A percentile compares a stretch with the other conserved stretches of the same genome.
Evolutionary conservation across 148 eudicot species (phyloP).

Genomic region (Rhododendron molle): DNA sequence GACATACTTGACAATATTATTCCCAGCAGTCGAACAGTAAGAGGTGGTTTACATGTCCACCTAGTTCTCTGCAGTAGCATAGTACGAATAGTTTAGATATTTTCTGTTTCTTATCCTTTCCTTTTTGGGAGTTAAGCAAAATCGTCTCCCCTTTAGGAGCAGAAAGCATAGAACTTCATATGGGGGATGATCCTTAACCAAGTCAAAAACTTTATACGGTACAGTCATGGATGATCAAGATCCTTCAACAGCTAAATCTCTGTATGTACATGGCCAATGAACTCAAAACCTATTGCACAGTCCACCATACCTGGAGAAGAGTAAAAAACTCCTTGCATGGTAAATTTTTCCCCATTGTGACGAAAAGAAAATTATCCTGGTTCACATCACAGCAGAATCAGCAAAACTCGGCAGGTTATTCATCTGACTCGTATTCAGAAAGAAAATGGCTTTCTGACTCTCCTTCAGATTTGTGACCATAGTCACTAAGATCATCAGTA

Average conservation of each 20-base stretch:
- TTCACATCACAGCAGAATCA: slow-evolving; percentile 4
- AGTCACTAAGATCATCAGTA: not conserved
- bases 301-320: slow-evolving; percentile 7
- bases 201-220: not conserved
- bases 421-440: slow-evolving; percentile 4
- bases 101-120: not conserved
- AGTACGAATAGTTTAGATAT: not conserved
- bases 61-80: not conserved
- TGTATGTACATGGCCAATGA: not conserved
- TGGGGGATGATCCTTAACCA: not conserved
- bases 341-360: not conserved
- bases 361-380: not conserved
- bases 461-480: not conserved
- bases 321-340: not conserved
- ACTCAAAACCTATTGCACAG: not conserved
- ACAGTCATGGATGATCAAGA: slow-evolving; percentile 3
- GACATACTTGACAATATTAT: not conserved
- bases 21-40: not conserved
- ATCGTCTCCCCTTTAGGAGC: not conserved
- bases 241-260: not conserved
- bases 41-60: not conserved
- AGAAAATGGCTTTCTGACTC: not conserved
- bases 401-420: not conserved
- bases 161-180: not conserved
- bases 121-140: not conserved